phyloP scores from a whole-genome alignment of 805 yeast genomes.

The Candida sanyiensis region DNA sequence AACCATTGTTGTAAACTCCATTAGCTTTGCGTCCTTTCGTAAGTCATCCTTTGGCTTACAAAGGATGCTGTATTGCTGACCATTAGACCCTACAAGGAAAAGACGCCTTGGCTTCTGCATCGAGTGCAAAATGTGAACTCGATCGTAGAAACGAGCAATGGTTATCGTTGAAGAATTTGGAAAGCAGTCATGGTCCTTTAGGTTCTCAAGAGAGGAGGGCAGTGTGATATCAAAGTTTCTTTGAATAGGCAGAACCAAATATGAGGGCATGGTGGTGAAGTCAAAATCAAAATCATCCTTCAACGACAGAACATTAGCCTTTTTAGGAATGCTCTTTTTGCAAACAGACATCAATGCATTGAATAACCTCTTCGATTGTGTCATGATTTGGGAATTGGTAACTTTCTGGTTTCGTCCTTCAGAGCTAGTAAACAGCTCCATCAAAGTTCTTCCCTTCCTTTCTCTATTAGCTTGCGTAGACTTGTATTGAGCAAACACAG shows the following conservation, averaged over 20 bases:
- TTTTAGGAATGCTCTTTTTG: slow-evolving; percentile 15
- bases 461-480: slow-evolving; percentile 47
- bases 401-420: slow-evolving; percentile 17
- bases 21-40: slow-evolving; percentile 88
- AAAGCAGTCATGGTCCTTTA: slow-evolving; percentile 40
- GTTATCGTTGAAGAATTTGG: slow-evolving; percentile 42
- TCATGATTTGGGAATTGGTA: slow-evolving; percentile 16
- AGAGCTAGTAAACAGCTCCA: slow-evolving; percentile 26
- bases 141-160: slow-evolving; percentile 57
- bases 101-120: slow-evolving; percentile 84
- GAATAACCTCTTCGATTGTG: slow-evolving; percentile 24
- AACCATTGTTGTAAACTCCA: slow-evolving; percentile 83
- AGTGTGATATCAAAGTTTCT: slow-evolving; percentile 62
- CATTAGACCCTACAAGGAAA: slow-evolving; percentile 72
- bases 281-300: slow-evolving; percentile 39
- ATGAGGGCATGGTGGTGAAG: slow-evolving; percentile 35
- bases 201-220: slow-evolving; percentile 43
- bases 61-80: slow-evolving; percentile 63
- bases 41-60: slow-evolving; percentile 89
- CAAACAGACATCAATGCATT: slow-evolving; percentile 25
- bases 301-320: slow-evolving; percentile 23
- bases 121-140: slow-evolving; percentile 68
- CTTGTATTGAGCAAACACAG: slow-evolving; percentile 61
- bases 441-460: slow-evolving; percentile 40
- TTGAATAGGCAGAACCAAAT: slow-evolving; percentile 69